Percentiles rank a stretch among this genome's conserved stretches.
Evolutionary conservation across 306 rosid genomes (phyloP).

Genomic region (Cicer yamashitae): DNA sequence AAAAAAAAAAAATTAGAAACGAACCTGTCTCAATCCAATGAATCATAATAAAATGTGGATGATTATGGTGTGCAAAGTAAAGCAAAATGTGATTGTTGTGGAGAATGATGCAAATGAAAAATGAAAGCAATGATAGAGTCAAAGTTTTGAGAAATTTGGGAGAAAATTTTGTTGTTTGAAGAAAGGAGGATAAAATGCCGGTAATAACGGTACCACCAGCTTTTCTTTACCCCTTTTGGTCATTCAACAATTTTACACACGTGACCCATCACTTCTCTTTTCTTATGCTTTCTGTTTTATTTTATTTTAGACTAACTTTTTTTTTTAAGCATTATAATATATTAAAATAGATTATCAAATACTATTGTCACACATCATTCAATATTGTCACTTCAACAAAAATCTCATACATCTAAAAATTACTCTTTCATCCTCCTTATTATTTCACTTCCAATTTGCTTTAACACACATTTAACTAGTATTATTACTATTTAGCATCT

Average conservation of each 20-base stretch:
- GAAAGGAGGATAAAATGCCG: slow-evolving; percentile 56
- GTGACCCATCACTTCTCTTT: neutral
- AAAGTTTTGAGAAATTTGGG: slow-evolving; percentile 39
- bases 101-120: slow-evolving; percentile 1
- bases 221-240: slow-evolving; percentile 22
- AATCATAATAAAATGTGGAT: neutral
- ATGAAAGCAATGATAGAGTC: slow-evolving; percentile 30
- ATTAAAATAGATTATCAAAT: too few species aligned
- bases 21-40: slow-evolving; percentile 40
- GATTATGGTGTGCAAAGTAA: neutral
- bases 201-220: slow-evolving; percentile 30
- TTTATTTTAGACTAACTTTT: too few species aligned
- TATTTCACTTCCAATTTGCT: too few species aligned
- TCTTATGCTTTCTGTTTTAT: too few species aligned
- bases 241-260: neutral
- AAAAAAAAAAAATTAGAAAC: neutral
- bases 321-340: too few species aligned
- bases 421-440: too few species aligned
- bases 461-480: too few species aligned
- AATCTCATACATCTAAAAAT: too few species aligned
- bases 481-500: too few species aligned
- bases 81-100: slow-evolving; percentile 18
- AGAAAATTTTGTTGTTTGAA: slow-evolving; percentile 33
- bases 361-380: too few species aligned
- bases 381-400: too few species aligned